Base-by-base conservation (phyloP, 2,329 filamentous ascomycete species). In the Colletotrichum sp. region DNA sequence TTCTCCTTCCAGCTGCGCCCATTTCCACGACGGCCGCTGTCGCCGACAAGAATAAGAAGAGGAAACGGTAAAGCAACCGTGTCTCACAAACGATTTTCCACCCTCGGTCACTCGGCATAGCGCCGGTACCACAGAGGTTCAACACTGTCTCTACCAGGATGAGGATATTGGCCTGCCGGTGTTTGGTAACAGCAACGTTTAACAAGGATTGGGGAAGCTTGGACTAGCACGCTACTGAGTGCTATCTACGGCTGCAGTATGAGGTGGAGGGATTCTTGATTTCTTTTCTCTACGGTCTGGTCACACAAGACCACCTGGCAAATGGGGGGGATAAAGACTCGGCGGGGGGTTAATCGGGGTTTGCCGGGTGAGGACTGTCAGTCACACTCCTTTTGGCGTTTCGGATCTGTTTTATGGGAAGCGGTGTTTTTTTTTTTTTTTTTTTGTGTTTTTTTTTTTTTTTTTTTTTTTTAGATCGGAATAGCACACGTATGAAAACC, bases 1-100 rank as follows among this genome's bases (percentile, higher is more conserved):
- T 84, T 60, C 83, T 89, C 62, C 83, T 88, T 49, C 86, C 86
- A 9, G 85, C 87, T 10, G 85, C 88, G 5, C 86, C 88, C 21
- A 86, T 89, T 49, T 83, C 86, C 24, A 82, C 83, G 26, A 81
- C 84, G 18, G 67, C 76, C 28, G 79, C 80, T 49, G 79, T 81
- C 78, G 76, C 82, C n/a, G 90, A 92, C 80, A 92, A 92, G 83
- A 88, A 85, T 80, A 92, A 92, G 86, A 92, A 92, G 85, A 89
- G 91, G 76, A 92, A 92, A 86, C 87, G 91, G 85, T 92, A 87
- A 78, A 68, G 30, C 6, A 13, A n/a, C 15, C 8, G 16, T 21
- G 5, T 36, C 21, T 8, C 30, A 28, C 28, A 21, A 21, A 39
- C 18, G 15, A 55, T 6, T 30, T n/a, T 36, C 10, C 30, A 34